Conservation (phyloP, 768 basidiomycete genomes). For the Ephemerocybe angulata region DNA sequence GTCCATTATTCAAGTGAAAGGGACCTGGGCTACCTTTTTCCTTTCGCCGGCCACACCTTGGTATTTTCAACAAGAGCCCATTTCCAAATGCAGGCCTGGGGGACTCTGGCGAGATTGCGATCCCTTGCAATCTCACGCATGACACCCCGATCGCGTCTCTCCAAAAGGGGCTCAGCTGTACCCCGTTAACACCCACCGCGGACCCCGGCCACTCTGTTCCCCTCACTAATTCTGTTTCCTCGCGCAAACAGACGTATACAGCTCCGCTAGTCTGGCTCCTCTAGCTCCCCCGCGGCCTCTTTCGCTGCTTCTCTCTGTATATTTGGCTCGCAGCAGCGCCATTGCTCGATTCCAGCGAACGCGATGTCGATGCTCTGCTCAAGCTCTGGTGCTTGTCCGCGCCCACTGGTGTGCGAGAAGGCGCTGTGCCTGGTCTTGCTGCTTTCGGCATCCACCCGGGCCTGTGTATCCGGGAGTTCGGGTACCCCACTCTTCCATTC, state of each 20-base stretch:
- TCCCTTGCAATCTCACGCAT: constrained; percentile 11
- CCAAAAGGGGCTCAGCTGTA: neutral
- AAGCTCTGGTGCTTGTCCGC: neutral
- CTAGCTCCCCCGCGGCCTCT: constrained; percentile 17
- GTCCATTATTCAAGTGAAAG: constrained; percentile 33
- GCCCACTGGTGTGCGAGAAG: neutral
- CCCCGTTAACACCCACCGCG: constrained; percentile 21
- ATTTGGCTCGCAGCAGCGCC: constrained; percentile 4
- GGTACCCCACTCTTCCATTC: neutral
- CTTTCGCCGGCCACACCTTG: constrained; percentile 4
- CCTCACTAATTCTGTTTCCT: constrained; percentile 19
- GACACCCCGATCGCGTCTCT: constrained; percentile 21
- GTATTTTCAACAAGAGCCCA: constrained; percentile 7
- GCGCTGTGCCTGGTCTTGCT: neutral
- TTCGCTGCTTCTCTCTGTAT: constrained; percentile 7
- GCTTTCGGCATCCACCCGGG: neutral
- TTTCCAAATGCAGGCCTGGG: constrained; percentile 5
- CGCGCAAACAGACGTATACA: constrained; percentile 12
- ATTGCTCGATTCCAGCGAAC: neutral
- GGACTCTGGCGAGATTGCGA: constrained; percentile 6
- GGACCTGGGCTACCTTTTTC: constrained; percentile 14
- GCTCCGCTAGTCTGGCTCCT: constrained; percentile 27
- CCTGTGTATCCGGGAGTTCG: neutral
- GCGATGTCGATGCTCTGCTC: neutral
- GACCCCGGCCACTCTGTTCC: constrained; percentile 25